These are phyloP conservation scores for Centella asiatica DNA, from an alignment of 129 eudicot genomes.

Conservation along the genomic window DNA sequence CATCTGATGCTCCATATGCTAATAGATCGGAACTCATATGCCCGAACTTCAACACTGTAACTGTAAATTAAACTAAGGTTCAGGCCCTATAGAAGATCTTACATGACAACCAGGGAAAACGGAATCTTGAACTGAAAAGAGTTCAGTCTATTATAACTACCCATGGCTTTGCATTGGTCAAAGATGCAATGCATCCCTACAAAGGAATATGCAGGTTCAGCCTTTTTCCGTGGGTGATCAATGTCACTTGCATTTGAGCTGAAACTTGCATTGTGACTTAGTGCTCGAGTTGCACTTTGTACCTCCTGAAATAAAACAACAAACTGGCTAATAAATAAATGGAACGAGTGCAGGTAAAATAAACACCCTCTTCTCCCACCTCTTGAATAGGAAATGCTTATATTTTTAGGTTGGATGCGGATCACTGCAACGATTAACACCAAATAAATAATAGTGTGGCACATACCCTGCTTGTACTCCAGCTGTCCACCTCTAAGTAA, in stretches of 20 bases:
- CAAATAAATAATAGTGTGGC: not conserved
- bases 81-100: too few relatives aligned
- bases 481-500: conserved; percentile 68
- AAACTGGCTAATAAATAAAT: not conserved
- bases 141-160: conserved; percentile 27
- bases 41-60: conserved; percentile 92
- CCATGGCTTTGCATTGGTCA: conserved; percentile 97
- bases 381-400: not conserved
- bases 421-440: not conserved
- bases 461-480: conserved; percentile 62
- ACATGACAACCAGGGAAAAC: not conserved
- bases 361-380: not conserved
- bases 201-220: conserved; percentile 89
- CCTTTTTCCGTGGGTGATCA: conserved; percentile 47
- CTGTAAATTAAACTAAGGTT: conserved; percentile 26
- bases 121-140: conserved; percentile 1
- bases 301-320: conserved; percentile 35
- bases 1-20: conserved; percentile 97
- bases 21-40: conserved; percentile 95
- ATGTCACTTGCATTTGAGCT: conserved; percentile 58
- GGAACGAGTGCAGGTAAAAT: not conserved
- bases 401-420: not conserved
- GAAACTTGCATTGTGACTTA: conserved; percentile 54
- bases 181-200: conserved; percentile 99
- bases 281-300: conserved; percentile 50